Conservation (phyloP, 345 rosid species). For the Eucalyptus erythrocorys region DNA sequence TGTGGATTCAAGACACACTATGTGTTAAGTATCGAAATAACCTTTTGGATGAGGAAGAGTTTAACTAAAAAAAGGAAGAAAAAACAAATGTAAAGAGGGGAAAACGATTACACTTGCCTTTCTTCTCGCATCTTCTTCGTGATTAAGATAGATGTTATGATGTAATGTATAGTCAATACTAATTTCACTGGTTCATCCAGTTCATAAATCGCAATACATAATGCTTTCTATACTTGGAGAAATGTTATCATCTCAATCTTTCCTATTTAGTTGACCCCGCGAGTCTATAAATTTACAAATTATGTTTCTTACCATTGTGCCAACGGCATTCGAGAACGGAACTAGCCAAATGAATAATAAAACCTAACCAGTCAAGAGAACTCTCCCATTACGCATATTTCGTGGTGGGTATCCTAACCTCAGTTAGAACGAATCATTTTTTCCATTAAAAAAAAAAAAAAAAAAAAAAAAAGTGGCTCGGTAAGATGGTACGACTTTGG, state of each 20-base stretch:
- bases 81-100: background rate
- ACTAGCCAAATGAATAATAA: background rate
- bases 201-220: background rate
- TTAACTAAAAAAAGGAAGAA: background rate
- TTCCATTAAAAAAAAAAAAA: background rate
- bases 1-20: background rate
- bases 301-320: background rate
- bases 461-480: background rate
- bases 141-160: background rate
- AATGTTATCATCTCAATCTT: background rate
- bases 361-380: background rate
- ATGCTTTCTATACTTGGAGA: background rate
- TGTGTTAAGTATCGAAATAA: background rate
- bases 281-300: background rate
- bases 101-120: background rate
- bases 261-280: background rate
- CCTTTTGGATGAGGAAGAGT: background rate
- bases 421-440: background rate
- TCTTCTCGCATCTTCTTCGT: background rate
- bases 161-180: background rate
- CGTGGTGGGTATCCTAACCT: background rate
- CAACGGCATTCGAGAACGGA: background rate
- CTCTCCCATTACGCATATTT: background rate
- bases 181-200: background rate
- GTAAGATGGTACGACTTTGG: background rate